Percentiles rank a stretch among this genome's conserved stretches.
These are phyloP conservation scores for Takashimella tepidaria DNA, from an alignment of 1,284 basidiomycete genomes.

Conservation along the genomic window DNA sequence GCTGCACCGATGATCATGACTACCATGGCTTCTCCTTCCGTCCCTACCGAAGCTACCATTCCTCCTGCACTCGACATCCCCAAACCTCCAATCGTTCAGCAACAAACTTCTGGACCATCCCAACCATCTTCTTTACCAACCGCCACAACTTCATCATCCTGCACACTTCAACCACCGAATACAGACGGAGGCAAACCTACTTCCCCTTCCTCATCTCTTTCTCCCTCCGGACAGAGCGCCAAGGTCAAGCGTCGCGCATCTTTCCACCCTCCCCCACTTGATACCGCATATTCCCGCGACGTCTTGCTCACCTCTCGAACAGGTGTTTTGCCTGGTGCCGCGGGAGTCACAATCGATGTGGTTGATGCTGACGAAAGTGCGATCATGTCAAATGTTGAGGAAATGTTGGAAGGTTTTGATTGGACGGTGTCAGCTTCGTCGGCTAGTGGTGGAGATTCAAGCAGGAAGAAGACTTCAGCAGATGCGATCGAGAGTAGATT, in stretches of 20 bases:
- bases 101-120: not conserved
- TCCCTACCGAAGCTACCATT: constrained; percentile 13
- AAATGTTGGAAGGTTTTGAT: constrained; percentile 97
- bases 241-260: constrained; percentile 36
- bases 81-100: too few relatives aligned
- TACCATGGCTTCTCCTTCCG: constrained; percentile 28
- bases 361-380: constrained; percentile 63
- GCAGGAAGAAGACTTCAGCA: constrained; percentile 58
- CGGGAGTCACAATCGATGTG: constrained; percentile 39
- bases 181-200: constrained; percentile 2
- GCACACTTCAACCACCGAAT: constrained; percentile 5
- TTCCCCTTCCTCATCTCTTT: not conserved
- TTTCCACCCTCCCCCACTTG: constrained; percentile 43
- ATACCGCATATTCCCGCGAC: constrained; percentile 53
- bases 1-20: constrained; percentile 32
- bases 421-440: constrained; percentile 60
- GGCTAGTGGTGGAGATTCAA: constrained; percentile 9
- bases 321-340: constrained; percentile 33
- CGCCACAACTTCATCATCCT: not conserved
- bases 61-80: not conserved
- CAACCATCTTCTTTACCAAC: not conserved
- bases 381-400: constrained; percentile 85
- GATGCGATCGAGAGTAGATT: constrained; percentile 83
- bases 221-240: not conserved
- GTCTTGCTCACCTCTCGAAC: constrained; percentile 57